Conservation (phyloP, 495 filamentous ascomycete species). For the Cercophora scortea region DNA sequence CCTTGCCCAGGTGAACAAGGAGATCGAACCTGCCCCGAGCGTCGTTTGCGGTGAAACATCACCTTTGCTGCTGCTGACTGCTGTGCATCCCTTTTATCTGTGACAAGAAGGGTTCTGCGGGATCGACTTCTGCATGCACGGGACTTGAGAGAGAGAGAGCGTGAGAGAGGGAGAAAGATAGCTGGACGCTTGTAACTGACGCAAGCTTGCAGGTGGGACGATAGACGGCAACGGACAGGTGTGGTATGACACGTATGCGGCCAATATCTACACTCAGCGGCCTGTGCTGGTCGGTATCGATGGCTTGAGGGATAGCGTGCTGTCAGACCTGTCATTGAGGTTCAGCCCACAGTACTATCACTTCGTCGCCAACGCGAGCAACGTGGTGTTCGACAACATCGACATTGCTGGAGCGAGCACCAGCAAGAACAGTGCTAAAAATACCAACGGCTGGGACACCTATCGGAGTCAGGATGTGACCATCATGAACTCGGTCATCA, state of each 20-base stretch:
- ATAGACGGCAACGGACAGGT: conserved; percentile 54
- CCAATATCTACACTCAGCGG: conserved; percentile 46
- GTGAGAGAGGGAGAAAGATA: not conserved
- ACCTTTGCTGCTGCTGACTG: too few species aligned
- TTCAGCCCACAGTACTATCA: conserved; percentile 39
- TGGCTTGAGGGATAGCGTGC: conserved; percentile 42
- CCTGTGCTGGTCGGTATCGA: conserved; percentile 36
- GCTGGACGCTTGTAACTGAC: not conserved
- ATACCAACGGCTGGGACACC: conserved; percentile 68
- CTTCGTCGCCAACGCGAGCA: conserved; percentile 57
- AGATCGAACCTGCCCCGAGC: too few species aligned
- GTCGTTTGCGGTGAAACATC: too few species aligned
- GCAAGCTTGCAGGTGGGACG: conserved; percentile 9
- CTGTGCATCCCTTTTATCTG: too few species aligned
- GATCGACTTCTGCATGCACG: conserved; percentile 9
- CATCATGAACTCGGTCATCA: conserved; percentile 60
- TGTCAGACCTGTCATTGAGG: conserved; percentile 34
- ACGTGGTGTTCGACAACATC: conserved; percentile 61
- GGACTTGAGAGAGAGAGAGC: conserved; percentile 9
- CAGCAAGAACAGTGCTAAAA: conserved; percentile 43
- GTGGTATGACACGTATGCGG: conserved; percentile 58
- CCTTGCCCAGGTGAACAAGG: too few species aligned
- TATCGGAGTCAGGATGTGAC: conserved; percentile 55
- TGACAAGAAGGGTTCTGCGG: too few species aligned
- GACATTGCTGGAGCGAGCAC: conserved; percentile 39